Evolutionary conservation across 176 grass and related monocot species (phyloP).

Genomic region (Phragmites australis): DNA sequence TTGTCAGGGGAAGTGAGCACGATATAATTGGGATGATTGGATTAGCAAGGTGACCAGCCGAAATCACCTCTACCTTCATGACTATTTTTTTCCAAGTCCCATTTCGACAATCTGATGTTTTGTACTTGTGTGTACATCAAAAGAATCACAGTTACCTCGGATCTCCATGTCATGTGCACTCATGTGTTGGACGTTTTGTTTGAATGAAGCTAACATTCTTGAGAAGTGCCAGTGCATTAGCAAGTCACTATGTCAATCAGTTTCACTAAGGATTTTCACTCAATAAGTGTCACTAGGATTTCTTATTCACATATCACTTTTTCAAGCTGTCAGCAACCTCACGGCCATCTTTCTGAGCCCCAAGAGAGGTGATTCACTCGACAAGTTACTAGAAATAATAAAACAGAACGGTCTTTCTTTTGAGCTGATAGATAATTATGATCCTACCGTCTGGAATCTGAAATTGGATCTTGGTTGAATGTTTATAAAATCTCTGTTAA

Average conservation of each 20-base stretch:
- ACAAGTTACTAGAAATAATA: slow-evolving; percentile 62
- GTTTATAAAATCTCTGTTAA: slow-evolving; percentile 36
- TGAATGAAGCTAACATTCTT: too few relatives aligned
- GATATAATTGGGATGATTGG: neutral
- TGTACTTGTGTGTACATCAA: too few relatives aligned
- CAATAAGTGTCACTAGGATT: neutral
- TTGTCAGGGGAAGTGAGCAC: neutral
- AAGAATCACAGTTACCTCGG: too few relatives aligned
- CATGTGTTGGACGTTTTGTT: too few relatives aligned
- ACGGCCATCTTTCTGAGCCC: slow-evolving; percentile 84
- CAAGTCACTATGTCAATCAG: neutral
- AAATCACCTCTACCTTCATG: neutral
- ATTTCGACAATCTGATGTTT: too few relatives aligned
- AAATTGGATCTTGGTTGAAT: slow-evolving; percentile 72
- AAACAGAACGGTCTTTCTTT: slow-evolving; percentile 60
- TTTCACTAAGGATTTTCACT: neutral
- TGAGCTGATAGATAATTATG: slow-evolving; percentile 84
- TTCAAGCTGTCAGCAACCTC: slow-evolving; percentile 63
- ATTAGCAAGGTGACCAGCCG: neutral
- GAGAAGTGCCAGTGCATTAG: too few relatives aligned
- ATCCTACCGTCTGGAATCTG: slow-evolving; percentile 66
- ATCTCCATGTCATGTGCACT: too few relatives aligned
- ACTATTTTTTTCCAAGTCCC: too few relatives aligned
- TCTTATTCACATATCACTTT: slow-evolving; percentile 7
- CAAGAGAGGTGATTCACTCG: slow-evolving; percentile 83